Percentiles rank a stretch among this genome's conserved stretches.
Conservation (phyloP, 2,329 filamentous ascomycete genomes). For the Talaromyces sp. region DNA sequence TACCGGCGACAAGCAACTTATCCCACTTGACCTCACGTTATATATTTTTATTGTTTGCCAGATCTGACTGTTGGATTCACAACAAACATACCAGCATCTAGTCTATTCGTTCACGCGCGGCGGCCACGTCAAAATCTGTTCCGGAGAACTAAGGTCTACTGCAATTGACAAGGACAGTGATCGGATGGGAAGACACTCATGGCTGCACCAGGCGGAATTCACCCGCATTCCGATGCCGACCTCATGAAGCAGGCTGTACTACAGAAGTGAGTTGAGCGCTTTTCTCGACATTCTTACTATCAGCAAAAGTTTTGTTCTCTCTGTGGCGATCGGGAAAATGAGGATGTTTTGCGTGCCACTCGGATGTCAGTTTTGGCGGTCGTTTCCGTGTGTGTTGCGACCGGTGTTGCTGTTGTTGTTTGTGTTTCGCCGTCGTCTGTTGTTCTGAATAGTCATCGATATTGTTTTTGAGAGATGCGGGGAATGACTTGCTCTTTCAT, state of each 20-base stretch:
- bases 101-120: conserved; percentile 5
- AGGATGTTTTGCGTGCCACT: not conserved
- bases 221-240: conserved; percentile 53
- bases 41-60: not conserved
- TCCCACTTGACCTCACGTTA: not conserved
- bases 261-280: conserved; percentile 51
- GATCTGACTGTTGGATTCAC: not conserved
- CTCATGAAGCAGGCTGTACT: conserved; percentile 56
- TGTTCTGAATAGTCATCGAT: not conserved
- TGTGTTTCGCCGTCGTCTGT: not conserved
- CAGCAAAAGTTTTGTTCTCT: not conserved
- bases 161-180: conserved; percentile 12
- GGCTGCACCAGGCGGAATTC: conserved; percentile 47
- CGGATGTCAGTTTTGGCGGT: not conserved
- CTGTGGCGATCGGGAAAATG: not conserved
- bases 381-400: not conserved
- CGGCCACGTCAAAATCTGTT: not conserved
- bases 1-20: conserved; percentile 19
- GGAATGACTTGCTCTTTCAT: not conserved
- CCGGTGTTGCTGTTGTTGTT: not conserved
- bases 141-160: not conserved
- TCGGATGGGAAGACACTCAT: conserved; percentile 41
- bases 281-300: conserved; percentile 5
- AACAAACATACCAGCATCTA: not conserved
- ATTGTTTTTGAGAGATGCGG: not conserved